Percentiles rank a stretch among this genome's conserved stretches.
Evolutionary conservation across 23 red algal species (phyloP).

Genomic region (Chondrus crispus): DNA sequence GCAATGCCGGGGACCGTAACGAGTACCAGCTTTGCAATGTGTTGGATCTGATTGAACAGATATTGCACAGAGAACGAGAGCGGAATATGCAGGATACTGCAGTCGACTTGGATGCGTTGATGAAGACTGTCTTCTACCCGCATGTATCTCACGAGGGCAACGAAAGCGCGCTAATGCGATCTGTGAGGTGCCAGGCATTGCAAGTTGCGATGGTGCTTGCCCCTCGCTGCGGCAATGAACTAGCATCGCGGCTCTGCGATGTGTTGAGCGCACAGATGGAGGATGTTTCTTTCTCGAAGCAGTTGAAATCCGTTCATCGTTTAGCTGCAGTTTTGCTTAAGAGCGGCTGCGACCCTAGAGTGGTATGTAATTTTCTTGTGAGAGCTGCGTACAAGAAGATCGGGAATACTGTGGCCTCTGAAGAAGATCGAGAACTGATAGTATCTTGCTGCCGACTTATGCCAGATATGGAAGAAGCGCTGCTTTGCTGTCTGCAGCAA

Average conservation of each 20-base stretch:
- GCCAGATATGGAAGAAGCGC: not conserved
- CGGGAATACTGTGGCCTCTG: not conserved
- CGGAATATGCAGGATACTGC: not conserved
- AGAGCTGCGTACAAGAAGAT: not conserved
- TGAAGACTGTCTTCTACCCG: not conserved
- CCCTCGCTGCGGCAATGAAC: too few species aligned
- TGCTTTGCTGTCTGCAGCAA: not conserved
- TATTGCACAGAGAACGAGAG: not conserved
- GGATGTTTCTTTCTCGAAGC: too few species aligned
- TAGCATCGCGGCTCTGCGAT: too few species aligned
- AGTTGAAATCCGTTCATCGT: not conserved
- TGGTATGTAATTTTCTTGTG: not conserved
- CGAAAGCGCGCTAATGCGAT: not conserved
- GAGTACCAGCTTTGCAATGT: not conserved
- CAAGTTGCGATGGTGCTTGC: too few species aligned
- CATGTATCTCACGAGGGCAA: not conserved
- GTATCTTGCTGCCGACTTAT: conserved; percentile 21
- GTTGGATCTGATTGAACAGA: not conserved
- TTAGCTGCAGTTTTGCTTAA: conserved; percentile 17
- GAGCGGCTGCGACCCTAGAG: conserved; percentile 21
- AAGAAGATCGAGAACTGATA: not conserved
- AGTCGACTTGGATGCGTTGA: not conserved
- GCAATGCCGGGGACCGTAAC: not conserved
- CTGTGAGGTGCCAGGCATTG: too few species aligned
- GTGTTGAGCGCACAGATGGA: too few species aligned